Evolutionary conservation across 2,329 filamentous ascomycete species (phyloP), one percentile per base, ranked within the genome.

Genomic region (Clonostachys rhizophaga): DNA sequence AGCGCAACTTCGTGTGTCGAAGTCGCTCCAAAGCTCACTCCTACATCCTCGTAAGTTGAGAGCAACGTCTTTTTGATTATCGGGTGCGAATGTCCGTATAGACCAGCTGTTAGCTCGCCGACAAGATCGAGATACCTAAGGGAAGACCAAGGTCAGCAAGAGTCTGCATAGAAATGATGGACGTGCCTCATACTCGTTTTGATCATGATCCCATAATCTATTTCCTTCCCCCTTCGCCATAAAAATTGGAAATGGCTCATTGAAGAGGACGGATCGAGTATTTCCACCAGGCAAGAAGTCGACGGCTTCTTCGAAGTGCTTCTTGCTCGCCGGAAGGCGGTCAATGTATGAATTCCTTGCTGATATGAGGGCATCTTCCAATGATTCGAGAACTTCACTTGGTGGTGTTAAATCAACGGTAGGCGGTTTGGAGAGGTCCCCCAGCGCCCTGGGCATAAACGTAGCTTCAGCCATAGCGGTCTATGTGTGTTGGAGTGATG

Each of bases 11-110:
- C 83, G 42, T 76, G 67, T 10, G 58, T 52, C 34, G 72, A 79
- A 2, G 76, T 74, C 0, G 69, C 74, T 5, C 83, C 79, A 14
- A 81, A 68, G 49, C 72, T 81, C 52, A 83, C 61, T 5, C 83
- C 81, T 2, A 67, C 60, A 7, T 64, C 60, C 3, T 68, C 56
- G 4, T 81, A 55, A 2, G 74, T 68, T 6, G 66, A 53, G 11
- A 60, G 49, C 20, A 87, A 64, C 1, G 81, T 70, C 1, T 64
- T 54, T 4, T 69, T 58, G 47, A 88, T 78, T 3, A 66, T 54
- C 0, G 78, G 74, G 46, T 86, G 71, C 1, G 78, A 83, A 62
- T 88, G 84, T 0, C 84, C 84, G 56, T 79, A 86, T 13, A 88
- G 69, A 3, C 78, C 82, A 2, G 84, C 84, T 1, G 79, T 81